Evolutionary conservation across 257 asterid genomes (phyloP).

Genomic region (Primulina huaijiensis): DNA sequence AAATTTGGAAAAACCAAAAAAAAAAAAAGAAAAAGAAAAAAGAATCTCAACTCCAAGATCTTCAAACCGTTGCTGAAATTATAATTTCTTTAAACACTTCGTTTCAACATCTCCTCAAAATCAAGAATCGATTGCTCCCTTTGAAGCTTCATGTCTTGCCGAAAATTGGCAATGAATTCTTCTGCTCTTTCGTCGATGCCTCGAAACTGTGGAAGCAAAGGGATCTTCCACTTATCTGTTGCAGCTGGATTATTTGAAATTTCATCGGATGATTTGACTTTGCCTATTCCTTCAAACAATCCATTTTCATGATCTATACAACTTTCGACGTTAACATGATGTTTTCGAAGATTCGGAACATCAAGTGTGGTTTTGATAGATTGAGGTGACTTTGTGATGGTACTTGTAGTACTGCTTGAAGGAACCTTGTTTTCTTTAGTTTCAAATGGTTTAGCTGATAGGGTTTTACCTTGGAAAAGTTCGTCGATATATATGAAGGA

Average conservation of each 20-base stretch:
- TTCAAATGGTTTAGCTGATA: background rate
- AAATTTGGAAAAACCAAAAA: background rate
- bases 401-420: conserved; percentile 18
- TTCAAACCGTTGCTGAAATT: background rate
- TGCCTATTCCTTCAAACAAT: conserved; percentile 11
- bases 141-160: conserved; percentile 57
- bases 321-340: background rate
- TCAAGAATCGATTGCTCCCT: conserved; percentile 61
- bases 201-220: conserved; percentile 30
- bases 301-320: background rate
- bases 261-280: conserved; percentile 19
- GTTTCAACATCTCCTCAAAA: conserved; percentile 63
- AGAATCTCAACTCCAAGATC: background rate
- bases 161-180: conserved; percentile 55
- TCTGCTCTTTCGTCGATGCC: conserved; percentile 60
- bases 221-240: conserved; percentile 32
- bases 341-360: conserved; percentile 4
- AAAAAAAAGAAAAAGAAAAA: background rate
- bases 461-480: conserved; percentile 26
- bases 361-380: background rate
- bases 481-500: conserved; percentile 36
- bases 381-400: background rate
- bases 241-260: conserved; percentile 5
- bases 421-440: conserved; percentile 22
- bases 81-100: conserved; percentile 34